These are phyloP conservation scores for Kluyveromyces aestuarii DNA, from an alignment of 805 yeast species.

Conservation along the genomic window DNA sequence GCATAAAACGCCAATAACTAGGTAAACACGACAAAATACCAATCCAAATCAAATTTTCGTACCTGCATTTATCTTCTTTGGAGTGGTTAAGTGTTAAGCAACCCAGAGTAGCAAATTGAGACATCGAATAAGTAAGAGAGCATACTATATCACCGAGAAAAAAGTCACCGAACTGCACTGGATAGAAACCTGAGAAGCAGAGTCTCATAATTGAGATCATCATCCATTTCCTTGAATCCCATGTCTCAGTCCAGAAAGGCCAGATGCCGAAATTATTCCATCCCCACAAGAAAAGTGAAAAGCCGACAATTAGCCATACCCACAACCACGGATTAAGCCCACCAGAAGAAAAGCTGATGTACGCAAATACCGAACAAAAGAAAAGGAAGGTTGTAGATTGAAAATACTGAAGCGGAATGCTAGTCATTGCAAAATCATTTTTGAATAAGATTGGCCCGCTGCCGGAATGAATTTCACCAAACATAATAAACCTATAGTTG, in stretches of 20 bases:
- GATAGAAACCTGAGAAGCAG: conserved; percentile 74
- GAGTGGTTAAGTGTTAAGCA: conserved; percentile 44
- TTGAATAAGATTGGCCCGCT: conserved; percentile 34
- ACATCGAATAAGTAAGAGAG: conserved; percentile 79
- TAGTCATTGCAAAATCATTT: conserved; percentile 30
- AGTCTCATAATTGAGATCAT: conserved; percentile 63
- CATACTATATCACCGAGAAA: conserved; percentile 87
- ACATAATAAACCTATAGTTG: conserved; percentile 82
- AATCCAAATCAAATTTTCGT: conserved; percentile 41
- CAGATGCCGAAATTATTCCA: conserved; percentile 22
- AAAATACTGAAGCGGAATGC: conserved; percentile 39
- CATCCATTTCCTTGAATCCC: conserved; percentile 71
- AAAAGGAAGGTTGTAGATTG: conserved; percentile 54
- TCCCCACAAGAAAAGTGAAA: conserved; percentile 38
- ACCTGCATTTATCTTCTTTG: conserved; percentile 42
- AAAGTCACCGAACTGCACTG: conserved; percentile 93
- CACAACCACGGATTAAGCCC: conserved; percentile 76
- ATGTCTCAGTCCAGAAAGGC: conserved; percentile 28
- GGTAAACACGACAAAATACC: conserved; percentile 85
- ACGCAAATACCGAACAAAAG: conserved; percentile 49
- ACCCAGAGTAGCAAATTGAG: conserved; percentile 49
- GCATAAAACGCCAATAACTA: conserved; percentile 81
- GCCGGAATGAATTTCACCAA: conserved; percentile 62
- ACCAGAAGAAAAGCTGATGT: conserved; percentile 69
- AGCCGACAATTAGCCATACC: conserved; percentile 40